A percentile compares a stretch with the other conserved stretches of the same genome.
Evolutionary conservation across 331 rosid genomes (phyloP).

Genomic region (Quercus phellos): DNA sequence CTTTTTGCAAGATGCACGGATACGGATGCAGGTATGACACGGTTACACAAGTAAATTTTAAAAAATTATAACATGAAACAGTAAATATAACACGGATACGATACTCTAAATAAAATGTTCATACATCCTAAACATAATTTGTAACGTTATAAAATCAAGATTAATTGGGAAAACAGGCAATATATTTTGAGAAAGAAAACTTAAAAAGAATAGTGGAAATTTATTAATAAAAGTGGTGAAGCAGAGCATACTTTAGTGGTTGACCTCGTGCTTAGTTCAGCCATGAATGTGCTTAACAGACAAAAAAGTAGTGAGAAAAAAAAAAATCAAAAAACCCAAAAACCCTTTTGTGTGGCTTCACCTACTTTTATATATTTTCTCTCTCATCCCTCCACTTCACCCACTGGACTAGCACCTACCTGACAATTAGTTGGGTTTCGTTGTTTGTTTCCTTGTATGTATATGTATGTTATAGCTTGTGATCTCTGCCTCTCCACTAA

Average conservation of each 20-base stretch:
- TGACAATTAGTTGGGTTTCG: slow-evolving; percentile 19
- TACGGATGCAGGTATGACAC: rapidly evolving
- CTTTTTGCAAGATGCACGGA: rapidly evolving
- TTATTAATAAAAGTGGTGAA: slow-evolving; percentile 19
- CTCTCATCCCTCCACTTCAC: slow-evolving; percentile 13
- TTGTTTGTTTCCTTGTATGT: slow-evolving; percentile 35
- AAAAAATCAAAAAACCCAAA: background rate
- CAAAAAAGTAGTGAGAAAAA: slow-evolving; percentile 27
- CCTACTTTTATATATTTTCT: slow-evolving; percentile 17
- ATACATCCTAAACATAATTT: too few species aligned
- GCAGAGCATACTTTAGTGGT: slow-evolving; percentile 52
- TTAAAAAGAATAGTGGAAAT: background rate
- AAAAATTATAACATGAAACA: too few species aligned
- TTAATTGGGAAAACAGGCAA: slow-evolving; percentile 26
- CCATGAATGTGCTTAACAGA: slow-evolving; percentile 39
- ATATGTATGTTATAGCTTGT: slow-evolving; percentile 27
- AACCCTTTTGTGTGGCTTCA: slow-evolving; percentile 22
- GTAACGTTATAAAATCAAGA: background rate
- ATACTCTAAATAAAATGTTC: too few species aligned
- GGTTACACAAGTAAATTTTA: rapidly evolving
- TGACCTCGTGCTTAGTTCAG: slow-evolving; percentile 63
- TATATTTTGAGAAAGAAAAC: background rate
- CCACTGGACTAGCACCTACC: slow-evolving; percentile 32
- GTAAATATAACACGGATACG: rapidly evolving
- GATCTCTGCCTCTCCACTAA: slow-evolving; percentile 14